Evolutionary conservation across 169 alveolate species (phyloP).

Genomic region (Theileria orientalis): DNA sequence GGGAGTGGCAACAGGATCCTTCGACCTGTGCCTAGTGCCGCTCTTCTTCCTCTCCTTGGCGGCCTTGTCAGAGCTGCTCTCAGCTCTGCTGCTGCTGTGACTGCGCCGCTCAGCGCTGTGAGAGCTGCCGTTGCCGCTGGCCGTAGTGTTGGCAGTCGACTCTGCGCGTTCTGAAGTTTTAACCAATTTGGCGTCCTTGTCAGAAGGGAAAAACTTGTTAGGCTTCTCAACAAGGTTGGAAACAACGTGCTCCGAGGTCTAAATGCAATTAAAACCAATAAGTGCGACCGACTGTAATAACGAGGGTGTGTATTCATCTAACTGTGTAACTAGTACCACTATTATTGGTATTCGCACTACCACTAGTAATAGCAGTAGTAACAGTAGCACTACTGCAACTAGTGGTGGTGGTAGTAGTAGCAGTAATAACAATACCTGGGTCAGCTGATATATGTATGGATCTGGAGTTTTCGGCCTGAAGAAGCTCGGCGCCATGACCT

Average conservation of each 20-base stretch:
- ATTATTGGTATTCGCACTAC: no score
- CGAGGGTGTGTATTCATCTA: no score
- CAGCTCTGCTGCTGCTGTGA: neutral
- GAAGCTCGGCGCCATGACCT: constrained; percentile 53
- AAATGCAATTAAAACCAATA: neutral
- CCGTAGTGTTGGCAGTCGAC: neutral
- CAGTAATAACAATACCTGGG: no score
- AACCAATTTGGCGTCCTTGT: neutral
- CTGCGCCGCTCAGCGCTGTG: no score
- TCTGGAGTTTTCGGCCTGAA: constrained; percentile 60
- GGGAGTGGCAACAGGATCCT: neutral
- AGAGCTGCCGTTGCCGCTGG: no score
- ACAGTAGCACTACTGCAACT: no score
- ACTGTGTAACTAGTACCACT: no score
- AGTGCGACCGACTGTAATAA: neutral
- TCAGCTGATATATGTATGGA: constrained; percentile 23
- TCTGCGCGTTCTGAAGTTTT: neutral
- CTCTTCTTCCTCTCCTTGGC: neutral
- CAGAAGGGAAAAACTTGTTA: constrained; percentile 28
- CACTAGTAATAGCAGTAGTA: no score
- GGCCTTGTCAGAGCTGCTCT: no score
- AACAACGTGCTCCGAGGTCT: constrained; percentile 33
- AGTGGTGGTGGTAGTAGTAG: no score
- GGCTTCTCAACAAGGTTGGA: constrained; percentile 65
- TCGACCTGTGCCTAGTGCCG: constrained; percentile 1